Evolutionary conservation across 2,329 filamentous ascomycete species (phyloP), one percentile per base, ranked within the genome.

Genomic region (Colletotrichum noveboracense): DNA sequence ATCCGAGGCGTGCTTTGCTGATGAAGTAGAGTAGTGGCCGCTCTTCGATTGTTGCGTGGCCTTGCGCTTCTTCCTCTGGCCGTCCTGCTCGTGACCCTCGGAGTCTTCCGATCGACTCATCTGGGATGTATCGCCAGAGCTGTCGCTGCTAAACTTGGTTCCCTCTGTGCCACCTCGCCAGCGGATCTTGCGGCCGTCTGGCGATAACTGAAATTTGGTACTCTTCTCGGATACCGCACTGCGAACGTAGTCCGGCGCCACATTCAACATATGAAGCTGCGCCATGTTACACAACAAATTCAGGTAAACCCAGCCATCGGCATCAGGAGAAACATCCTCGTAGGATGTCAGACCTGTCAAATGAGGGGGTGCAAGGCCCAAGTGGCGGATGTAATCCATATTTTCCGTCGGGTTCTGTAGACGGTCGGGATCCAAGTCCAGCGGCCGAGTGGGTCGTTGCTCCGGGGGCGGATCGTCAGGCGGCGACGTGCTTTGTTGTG

Each of bases 251-350:
- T 93, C 92, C 0, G 93, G 89, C 0, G 95, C 96, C 2, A 97
- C 95, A 74, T 95, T 96, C 78, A 97, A 89, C 0, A 96, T 96
- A 79, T 97, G 95, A 21, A 97, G 86, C 83, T 97, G 95, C 0
- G 95, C 95, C 87, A 97, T 90, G 80, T 94, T 96, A 81, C 93
- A 93, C 2, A 97, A 88, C 1, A 97, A 85, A 79, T 97, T 97
- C 8, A 97, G 85, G 79, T 96, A 96, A 1, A 96, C 92, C 95
- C 95, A 97, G 6, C 94, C 94, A 30, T 95, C 92, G 0, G 88
- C 87, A 70, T 93, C 92, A 1, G 92, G 89, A 16, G 89, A 88
- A 13, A 92, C 90, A 67, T 92, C 88, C 2, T 68, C 64, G 4
- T 84, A 66, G 1, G 52, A 66, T 7, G 61, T 21, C 2, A 75